Evolutionary conservation across 345 rosid species (phyloP).

Genomic region (Theobroma cacao): DNA sequence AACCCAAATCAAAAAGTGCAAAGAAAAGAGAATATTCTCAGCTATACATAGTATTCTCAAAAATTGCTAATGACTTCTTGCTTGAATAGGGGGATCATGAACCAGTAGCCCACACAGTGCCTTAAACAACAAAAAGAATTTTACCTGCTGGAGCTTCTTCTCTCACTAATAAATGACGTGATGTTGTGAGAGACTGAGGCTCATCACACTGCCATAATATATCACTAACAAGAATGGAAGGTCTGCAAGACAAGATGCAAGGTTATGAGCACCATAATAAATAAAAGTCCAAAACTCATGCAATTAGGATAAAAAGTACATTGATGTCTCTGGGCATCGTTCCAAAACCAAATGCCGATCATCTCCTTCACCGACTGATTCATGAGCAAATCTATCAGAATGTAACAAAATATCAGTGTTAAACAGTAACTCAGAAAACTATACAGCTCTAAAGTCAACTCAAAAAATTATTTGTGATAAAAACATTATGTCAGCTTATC

Average conservation of each 20-base stretch:
- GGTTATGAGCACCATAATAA: background rate
- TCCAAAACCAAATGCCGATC: constrained; percentile 51
- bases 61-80: background rate
- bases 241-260: constrained; percentile 40
- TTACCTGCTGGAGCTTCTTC: constrained; percentile 49
- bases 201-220: constrained; percentile 50
- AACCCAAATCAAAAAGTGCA: background rate
- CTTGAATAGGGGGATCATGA: background rate
- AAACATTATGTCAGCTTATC: background rate
- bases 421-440: background rate
- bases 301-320: constrained; percentile 21
- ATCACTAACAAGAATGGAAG: constrained; percentile 73
- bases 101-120: background rate
- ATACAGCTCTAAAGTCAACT: background rate
- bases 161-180: constrained; percentile 50
- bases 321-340: constrained; percentile 60
- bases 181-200: constrained; percentile 30
- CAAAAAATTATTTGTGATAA: background rate
- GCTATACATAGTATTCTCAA: background rate
- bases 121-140: background rate
- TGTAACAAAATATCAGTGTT: constrained; percentile 1
- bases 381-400: constrained; percentile 56
- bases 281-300: background rate
- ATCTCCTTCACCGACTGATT: constrained; percentile 66
- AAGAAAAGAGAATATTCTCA: background rate